Evolutionary conservation across 31 red algal species (phyloP).

Genomic region (Bonnemaisonia californica): DNA sequence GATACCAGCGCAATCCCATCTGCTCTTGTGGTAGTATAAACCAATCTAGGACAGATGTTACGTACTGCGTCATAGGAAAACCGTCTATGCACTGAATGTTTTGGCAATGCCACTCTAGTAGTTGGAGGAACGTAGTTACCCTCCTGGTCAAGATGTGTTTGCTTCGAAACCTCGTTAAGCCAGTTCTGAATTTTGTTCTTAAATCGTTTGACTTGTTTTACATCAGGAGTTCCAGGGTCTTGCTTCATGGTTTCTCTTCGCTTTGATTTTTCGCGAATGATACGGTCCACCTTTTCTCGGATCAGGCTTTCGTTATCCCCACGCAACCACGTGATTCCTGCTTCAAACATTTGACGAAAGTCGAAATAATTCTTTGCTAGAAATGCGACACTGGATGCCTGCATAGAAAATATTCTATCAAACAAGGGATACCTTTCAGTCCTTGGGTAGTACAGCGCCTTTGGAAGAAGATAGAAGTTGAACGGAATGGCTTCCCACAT

Average conservation of each 20-base stretch:
- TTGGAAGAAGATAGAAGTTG: slow-evolving; percentile 71
- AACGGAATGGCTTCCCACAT: slow-evolving; percentile 64
- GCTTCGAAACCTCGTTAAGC: neutral
- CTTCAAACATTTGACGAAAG: slow-evolving; percentile 49
- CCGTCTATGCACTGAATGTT: neutral
- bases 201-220: neutral
- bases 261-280: slow-evolving; percentile 8
- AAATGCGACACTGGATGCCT: slow-evolving; percentile 60
- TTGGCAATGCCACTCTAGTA: neutral
- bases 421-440: slow-evolving; percentile 47
- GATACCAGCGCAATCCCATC: slow-evolving; percentile 12
- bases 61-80: neutral
- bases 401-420: slow-evolving; percentile 55
- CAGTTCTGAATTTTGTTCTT: neutral
- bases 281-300: slow-evolving; percentile 20
- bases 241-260: slow-evolving; percentile 13
- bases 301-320: slow-evolving; percentile 39
- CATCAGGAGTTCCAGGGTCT: neutral
- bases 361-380: slow-evolving; percentile 64
- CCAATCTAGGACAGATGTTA: neutral
- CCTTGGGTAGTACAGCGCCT: slow-evolving; percentile 52
- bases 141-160: neutral
- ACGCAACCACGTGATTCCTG: slow-evolving; percentile 63
- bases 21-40: neutral
- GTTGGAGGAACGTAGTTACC: neutral